phyloP scores from a whole-genome alignment of 345 rosid genomes.

The Euphorbia tirucalli region DNA sequence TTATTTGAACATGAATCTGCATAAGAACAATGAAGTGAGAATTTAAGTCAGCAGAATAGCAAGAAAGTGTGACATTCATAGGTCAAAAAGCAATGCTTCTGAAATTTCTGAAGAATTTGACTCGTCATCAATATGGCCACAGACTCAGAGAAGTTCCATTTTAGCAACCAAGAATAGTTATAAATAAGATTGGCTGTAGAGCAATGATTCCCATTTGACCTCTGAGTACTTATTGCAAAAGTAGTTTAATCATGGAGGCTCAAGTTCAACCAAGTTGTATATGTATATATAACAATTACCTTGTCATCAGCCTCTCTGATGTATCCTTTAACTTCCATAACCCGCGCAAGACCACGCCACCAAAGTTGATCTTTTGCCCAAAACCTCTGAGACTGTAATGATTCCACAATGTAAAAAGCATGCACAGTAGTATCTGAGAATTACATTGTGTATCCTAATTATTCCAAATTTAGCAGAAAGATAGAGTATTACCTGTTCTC shows the following conservation, averaged over 20 bases:
- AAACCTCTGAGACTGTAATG: constrained; percentile 50
- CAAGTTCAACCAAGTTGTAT: neutral
- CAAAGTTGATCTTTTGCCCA: constrained; percentile 55
- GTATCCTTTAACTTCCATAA: constrained; percentile 70
- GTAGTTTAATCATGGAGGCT: neutral
- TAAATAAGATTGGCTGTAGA: too few relatives aligned
- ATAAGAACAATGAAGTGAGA: constrained; percentile 4
- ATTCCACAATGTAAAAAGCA: constrained; percentile 26
- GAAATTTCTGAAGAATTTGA: too few relatives aligned
- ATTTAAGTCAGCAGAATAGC: neutral
- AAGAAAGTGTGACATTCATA: too few relatives aligned
- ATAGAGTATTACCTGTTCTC: constrained; percentile 54
- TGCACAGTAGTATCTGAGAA: constrained; percentile 8
- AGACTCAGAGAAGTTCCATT: too few relatives aligned
- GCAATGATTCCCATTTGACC: neutral
- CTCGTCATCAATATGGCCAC: too few relatives aligned
- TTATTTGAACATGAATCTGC: constrained; percentile 77
- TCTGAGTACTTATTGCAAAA: too few relatives aligned
- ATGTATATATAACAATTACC: constrained; percentile 34
- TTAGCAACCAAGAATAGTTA: too few relatives aligned
- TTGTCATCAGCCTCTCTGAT: constrained; percentile 58
- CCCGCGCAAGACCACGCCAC: constrained; percentile 91
- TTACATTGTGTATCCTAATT: too few relatives aligned
- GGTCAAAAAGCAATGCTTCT: neutral
- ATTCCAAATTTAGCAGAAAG: neutral